phyloP scores from a whole-genome alignment of 768 basidiomycete species.

The Goffeauzyma gilvescens region DNA sequence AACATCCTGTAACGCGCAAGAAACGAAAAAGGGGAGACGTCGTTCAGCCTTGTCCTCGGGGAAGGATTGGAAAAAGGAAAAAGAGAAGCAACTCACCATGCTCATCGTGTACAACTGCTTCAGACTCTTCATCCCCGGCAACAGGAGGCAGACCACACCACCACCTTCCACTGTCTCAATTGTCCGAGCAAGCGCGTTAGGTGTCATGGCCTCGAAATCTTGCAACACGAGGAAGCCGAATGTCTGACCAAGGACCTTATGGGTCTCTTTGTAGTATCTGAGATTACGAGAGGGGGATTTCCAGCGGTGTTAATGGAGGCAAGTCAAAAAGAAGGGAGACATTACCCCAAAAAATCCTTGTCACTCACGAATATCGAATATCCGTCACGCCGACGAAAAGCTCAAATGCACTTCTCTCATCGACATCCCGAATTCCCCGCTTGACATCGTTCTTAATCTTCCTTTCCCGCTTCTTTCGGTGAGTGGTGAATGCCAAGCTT shows the following conservation, averaged over 20 bases:
- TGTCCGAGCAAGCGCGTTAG: slow-evolving; percentile 85
- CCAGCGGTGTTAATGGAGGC: no score
- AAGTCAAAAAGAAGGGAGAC: background rate
- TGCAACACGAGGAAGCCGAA: slow-evolving; percentile 94
- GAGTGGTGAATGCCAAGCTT: slow-evolving; percentile 90
- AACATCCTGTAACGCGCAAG: slow-evolving; percentile 54
- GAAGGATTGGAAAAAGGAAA: no score
- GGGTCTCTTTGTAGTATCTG: slow-evolving; percentile 90
- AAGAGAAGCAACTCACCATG: slow-evolving; percentile 37
- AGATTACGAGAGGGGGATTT: slow-evolving; percentile 1
- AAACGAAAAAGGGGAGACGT: background rate
- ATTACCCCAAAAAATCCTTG: background rate
- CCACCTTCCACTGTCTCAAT: slow-evolving; percentile 98
- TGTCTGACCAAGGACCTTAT: slow-evolving; percentile 91
- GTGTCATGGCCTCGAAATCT: slow-evolving; percentile 95
- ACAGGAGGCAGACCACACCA: slow-evolving; percentile 52
- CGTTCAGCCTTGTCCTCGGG: no score
- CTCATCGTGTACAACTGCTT: slow-evolving; percentile 84
- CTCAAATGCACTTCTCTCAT: slow-evolving; percentile 93
- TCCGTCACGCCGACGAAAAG: slow-evolving; percentile 98
- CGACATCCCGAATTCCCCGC: slow-evolving; percentile 75
- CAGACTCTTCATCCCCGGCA: slow-evolving; percentile 88
- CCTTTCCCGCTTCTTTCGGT: slow-evolving; percentile 88
- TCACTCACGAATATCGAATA: slow-evolving; percentile 77
- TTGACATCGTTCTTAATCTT: slow-evolving; percentile 95